Base-by-base conservation (phyloP, 1,139 yeast species). In the Sugiyamaella xylanicola region DNA sequence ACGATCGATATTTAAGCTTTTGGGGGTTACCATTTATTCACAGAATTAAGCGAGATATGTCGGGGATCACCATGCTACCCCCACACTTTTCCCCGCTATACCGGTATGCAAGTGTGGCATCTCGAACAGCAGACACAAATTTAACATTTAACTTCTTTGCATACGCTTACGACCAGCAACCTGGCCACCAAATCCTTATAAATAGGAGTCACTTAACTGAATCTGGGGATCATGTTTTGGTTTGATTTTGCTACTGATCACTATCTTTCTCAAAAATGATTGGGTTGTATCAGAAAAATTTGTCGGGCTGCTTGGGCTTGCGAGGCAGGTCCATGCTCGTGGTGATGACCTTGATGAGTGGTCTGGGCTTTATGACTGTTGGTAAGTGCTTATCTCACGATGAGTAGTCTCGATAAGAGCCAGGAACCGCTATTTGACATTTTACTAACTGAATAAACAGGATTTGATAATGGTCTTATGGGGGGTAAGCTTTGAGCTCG, bases 381-480 rank as follows among this genome's bases (percentile, higher is more conserved):
- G 60, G 60, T 54, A 20, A 44, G 56, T 50, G 29, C 29, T 25
- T 25, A 25, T 5, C 9, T 9, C 29, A 25, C 5, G 29, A 25
- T 25, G 9, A 25, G 9, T 5, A 25, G 29, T 25, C 9, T 25
- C 8, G 9, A 25, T 25, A 25, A 25, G n/a, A n/a, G n/a, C n/a
- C n/a, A n/a, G n/a, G n/a, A n/a, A n/a, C n/a, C n/a, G n/a, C 41
- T 37, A 7, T 15, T 13, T 17, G 19, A 40, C 43, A 5, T 8
- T 25, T 8, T 19, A 20, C 52, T 27, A 41, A 53, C 44, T 11
- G n/a, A 17, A 46, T 21, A 17, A 5, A n/a, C 11, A 54, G 58
- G 58, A 3, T 59, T 51, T 40, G 61, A 59, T 35, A 46, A 55
- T 32, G 61, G 61, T 11, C 53, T 59, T 16, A 59, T 59, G 61